Base-by-base conservation (phyloP, 495 filamentous ascomycete genomes). In the Penicillium malachiteum region DNA sequence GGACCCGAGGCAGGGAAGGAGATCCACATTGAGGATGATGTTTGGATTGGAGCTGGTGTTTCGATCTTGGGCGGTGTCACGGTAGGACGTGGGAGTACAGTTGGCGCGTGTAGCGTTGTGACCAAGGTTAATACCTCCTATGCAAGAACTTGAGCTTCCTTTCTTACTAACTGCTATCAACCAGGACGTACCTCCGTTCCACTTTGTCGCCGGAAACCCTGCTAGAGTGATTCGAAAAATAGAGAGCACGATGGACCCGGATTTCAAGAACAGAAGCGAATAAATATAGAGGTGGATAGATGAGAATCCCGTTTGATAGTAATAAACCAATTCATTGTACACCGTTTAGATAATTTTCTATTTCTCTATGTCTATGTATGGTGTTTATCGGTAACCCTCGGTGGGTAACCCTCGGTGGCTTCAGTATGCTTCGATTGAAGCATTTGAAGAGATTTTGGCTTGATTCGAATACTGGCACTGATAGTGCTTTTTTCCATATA, bases 71-170 rank as follows among this genome's bases (percentile, higher is more conserved):
- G 49, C 12, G 59, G 60, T 5, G 63, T 63, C 9, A 40, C 50
- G 5, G 32, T 65, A 53, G 63, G 59, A 18, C 46, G 45, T 58
- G 87, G 90, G 3, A 81, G 82, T 47, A 85, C 84, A 0, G 77
- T 95, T 51, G 90, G 88, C 1, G 90, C 91, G 11, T 89, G 89
- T 3, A 87, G 85, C 55, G 88, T 94, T 5, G 91, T 94, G 7
- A 92, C 88, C 0, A 93, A 84, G 76, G 90, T 91, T 73, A 35
- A 47, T 57, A 8, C 8, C 14, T 3, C 8, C 3, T 16, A 8
- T 43, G 5, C 26, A 9, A 2, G 17, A 7, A 26, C 21, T 26
- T 31, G 5, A 12, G 18, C 6, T 11, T 47, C 26, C 17, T 14
- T 9, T 11, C 3, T 26, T 30, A 10, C 26, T 32, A 11, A 47